Conservation (phyloP, 1,284 basidiomycete species). For the Erythrobasidium hasegawianum region DNA sequence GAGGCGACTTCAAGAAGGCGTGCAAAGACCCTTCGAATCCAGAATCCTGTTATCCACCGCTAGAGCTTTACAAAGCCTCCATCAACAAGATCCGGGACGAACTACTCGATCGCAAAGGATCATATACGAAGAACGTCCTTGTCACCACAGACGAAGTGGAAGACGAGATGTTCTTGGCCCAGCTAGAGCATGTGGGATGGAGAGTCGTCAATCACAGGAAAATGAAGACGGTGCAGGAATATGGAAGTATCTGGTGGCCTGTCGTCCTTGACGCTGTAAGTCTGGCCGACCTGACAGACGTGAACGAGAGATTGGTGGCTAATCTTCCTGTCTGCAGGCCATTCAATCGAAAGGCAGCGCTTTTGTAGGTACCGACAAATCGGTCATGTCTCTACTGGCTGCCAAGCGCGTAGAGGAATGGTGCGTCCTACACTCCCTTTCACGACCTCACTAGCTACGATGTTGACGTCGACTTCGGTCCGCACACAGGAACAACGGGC, state of each 20-base stretch:
- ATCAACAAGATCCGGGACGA: conserved; percentile 21
- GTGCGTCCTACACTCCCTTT: too few species aligned
- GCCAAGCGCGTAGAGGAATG: conserved; percentile 24
- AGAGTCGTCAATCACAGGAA: conserved; percentile 15
- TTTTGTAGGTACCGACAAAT: conserved; percentile 30
- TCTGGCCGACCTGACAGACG: neutral
- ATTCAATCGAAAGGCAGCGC: conserved; percentile 30
- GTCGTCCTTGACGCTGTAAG: conserved; percentile 30
- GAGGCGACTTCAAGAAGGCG: conserved; percentile 22
- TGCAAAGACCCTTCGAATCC: conserved; percentile 3
- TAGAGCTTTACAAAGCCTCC: conserved; percentile 30
- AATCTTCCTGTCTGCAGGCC: conserved; percentile 3
- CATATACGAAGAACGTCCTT: conserved; percentile 15
- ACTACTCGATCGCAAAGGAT: conserved; percentile 17
- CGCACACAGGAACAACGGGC: conserved; percentile 13
- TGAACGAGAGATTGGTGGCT: neutral
- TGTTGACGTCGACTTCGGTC: neutral
- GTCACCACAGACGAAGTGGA: conserved; percentile 22
- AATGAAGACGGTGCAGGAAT: neutral
- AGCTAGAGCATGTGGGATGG: conserved; percentile 17
- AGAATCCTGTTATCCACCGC: conserved; percentile 29
- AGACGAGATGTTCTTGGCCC: conserved; percentile 7
- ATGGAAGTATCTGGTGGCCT: conserved; percentile 24
- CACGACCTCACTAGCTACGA: neutral
- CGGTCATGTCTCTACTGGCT: conserved; percentile 27